Percentiles rank a stretch among this genome's conserved stretches.
These are phyloP conservation scores for Sclerotinia sclerotiorum DNA, from an alignment of 2,329 filamentous ascomycete genomes.

Conservation along the genomic window DNA sequence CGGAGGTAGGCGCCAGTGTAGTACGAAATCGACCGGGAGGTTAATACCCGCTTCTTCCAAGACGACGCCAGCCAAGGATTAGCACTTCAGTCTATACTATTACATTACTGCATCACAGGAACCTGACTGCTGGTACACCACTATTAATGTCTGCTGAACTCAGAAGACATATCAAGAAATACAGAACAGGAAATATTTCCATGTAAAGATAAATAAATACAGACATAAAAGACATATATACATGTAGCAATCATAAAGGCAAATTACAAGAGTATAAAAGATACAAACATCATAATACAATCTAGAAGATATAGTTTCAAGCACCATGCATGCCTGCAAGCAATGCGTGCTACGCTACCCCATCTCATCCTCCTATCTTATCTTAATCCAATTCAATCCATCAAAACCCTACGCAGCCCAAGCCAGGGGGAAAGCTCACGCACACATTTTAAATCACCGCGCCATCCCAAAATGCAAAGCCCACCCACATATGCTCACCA, in stretches of 20 bases:
- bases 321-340: conserved; percentile 26
- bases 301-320: conserved; percentile 29
- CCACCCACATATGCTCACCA: conserved; percentile 18
- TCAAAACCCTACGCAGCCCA: conserved; percentile 10
- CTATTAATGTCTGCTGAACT: background rate
- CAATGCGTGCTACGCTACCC: conserved; percentile 27
- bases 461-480: conserved; percentile 21
- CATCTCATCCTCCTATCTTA: conserved; percentile 26
- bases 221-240: too few relatives aligned
- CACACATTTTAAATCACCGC: conserved; percentile 13
- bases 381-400: background rate
- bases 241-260: background rate
- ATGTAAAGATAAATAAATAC: background rate
- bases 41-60: background rate
- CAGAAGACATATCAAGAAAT: background rate
- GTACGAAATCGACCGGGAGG: background rate
- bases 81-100: background rate
- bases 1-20: background rate
- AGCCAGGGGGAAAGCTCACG: background rate
- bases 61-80: background rate
- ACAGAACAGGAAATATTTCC: background rate
- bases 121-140: background rate
- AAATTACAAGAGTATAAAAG: conserved; percentile 14
- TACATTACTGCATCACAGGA: background rate
- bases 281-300: conserved; percentile 32